Percentiles rank a stretch among this genome's conserved stretches.
phyloP scores from a whole-genome alignment of 441 rosid species.

The Populus trichocarpa region DNA sequence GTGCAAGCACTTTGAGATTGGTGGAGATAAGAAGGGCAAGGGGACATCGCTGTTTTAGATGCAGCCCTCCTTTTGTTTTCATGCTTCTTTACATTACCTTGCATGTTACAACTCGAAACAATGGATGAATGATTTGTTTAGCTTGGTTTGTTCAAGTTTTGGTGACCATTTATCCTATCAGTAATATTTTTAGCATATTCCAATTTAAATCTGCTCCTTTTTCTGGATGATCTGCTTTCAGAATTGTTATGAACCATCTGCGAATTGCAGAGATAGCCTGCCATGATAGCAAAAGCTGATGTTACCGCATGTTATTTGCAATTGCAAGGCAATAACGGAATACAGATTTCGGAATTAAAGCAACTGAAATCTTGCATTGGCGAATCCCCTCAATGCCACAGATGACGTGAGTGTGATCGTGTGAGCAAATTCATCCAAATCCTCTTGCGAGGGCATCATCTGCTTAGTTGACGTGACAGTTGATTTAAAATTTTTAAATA shows the following conservation, averaged over 20 bases:
- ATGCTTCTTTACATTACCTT: neutral
- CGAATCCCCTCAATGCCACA: too few species aligned
- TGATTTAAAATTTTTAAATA: too few species aligned
- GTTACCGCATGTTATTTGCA: too few species aligned
- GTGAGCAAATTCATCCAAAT: too few species aligned
- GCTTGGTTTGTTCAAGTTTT: neutral
- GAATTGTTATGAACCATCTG: neutral
- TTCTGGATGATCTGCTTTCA: neutral
- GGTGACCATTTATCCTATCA: neutral
- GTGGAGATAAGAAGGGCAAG: conserved; percentile 74
- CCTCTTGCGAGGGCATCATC: too few species aligned
- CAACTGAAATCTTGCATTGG: too few species aligned
- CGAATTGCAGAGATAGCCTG: too few species aligned
- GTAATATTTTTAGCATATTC: neutral
- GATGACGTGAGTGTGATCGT: too few species aligned
- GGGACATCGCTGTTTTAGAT: conserved; percentile 61
- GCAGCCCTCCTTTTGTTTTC: neutral
- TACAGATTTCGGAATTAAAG: too few species aligned
- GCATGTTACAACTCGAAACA: neutral
- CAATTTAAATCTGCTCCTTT: neutral
- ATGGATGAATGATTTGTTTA: neutral
- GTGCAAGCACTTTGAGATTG: conserved; percentile 71
- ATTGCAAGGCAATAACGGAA: too few species aligned
- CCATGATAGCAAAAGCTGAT: too few species aligned
- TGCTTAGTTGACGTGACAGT: too few species aligned